Conservation (phyloP, 495 filamentous ascomycete genomes). For the Penicillium manginii region DNA sequence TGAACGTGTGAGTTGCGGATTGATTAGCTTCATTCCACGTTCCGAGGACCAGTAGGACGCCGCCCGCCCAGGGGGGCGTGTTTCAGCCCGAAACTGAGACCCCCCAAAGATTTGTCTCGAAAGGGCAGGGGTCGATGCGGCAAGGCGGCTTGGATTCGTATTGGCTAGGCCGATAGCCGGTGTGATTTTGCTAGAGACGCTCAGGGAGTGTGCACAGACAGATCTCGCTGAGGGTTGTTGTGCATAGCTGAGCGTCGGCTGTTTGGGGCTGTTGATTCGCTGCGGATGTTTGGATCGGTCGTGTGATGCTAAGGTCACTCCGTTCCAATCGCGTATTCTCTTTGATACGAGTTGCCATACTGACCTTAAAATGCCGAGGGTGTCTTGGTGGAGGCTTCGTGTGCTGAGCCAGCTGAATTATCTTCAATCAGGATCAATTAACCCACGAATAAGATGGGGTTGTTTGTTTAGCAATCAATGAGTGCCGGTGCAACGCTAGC, state of each 20-base stretch:
- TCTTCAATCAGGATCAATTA: not conserved
- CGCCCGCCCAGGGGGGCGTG: conserved; percentile 23
- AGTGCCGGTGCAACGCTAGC: not conserved
- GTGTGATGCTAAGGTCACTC: conserved; percentile 3
- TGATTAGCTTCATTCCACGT: conserved; percentile 29
- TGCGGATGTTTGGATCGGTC: not conserved
- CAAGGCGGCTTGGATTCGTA: too few relatives aligned
- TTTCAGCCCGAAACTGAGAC: conserved; percentile 36
- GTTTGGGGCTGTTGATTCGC: not conserved
- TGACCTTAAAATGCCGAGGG: not conserved
- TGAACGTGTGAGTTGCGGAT: conserved; percentile 29
- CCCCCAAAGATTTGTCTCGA: conserved; percentile 8
- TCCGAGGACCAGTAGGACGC: conserved; percentile 17
- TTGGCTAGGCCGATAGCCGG: too few relatives aligned
- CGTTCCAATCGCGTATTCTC: not conserved
- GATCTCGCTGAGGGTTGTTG: not conserved
- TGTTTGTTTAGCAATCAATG: not conserved
- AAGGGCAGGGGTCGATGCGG: conserved; percentile 10
- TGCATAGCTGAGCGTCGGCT: not conserved
- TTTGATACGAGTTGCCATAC: not conserved
- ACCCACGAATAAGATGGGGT: not conserved
- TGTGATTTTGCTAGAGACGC: not conserved
- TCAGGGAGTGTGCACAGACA: not conserved
- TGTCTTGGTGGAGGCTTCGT: not conserved
- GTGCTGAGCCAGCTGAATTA: not conserved